Conservation (phyloP, 73 alveolate genomes). For the Tetrahymena malaccensis region DNA sequence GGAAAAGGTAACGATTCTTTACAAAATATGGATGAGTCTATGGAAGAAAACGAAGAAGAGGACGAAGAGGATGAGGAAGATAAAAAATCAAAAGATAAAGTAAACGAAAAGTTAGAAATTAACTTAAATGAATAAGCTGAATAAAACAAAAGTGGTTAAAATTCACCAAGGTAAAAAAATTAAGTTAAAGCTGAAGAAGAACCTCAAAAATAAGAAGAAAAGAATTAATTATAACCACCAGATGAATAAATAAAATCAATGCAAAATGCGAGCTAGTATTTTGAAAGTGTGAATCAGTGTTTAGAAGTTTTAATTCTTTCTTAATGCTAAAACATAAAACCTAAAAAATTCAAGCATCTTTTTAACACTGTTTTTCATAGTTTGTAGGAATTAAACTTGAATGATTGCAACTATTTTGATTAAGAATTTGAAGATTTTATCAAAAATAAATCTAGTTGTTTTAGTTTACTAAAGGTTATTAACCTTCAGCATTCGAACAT, state of each 20-base stretch:
- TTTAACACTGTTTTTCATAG: neutral
- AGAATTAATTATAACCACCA: neutral
- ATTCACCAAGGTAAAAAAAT: neutral
- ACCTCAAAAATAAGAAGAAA: neutral
- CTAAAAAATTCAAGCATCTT: neutral
- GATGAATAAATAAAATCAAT: neutral
- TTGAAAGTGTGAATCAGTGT: neutral
- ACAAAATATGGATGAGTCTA: neutral
- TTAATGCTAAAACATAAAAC: neutral
- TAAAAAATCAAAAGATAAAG: neutral
- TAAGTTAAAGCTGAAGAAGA: neutral
- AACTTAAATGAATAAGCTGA: neutral
- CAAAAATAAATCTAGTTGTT: neutral
- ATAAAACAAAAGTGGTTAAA: too few species aligned
- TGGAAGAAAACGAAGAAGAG: neutral
- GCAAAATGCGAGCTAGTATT: neutral
- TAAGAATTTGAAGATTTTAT: neutral
- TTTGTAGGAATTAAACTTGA: neutral
- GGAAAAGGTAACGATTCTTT: neutral
- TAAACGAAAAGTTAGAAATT: neutral
- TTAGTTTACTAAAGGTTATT: neutral
- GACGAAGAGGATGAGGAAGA: neutral
- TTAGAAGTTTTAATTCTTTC: neutral
- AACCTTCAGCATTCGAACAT: neutral
- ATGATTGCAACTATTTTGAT: neutral